Conservation (phyloP, 768 basidiomycete genomes). For the Leccinum subgranulosum region DNA sequence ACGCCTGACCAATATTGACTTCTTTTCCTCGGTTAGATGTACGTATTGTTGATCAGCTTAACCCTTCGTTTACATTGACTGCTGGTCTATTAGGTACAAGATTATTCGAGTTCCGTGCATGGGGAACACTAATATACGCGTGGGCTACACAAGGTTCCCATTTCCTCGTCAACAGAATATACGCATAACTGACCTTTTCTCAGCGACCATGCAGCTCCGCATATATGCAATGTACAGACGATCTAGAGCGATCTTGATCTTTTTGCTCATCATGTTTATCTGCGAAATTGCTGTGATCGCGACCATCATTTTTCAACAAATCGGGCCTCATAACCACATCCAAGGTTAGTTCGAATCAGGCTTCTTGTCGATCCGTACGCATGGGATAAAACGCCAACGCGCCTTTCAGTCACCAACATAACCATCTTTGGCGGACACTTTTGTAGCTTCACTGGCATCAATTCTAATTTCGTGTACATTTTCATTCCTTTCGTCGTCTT, state of each 20-base stretch:
- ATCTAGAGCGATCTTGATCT: conserved; percentile 16
- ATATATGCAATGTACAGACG: conserved; percentile 33
- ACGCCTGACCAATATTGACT: not conserved
- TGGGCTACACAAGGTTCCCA: conserved; percentile 32
- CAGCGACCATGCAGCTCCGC: conserved; percentile 33
- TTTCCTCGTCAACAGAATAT: not conserved
- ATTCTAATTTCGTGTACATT: conserved; percentile 21
- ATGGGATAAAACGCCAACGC: not conserved
- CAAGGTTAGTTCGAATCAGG: conserved; percentile 12
- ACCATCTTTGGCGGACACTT: conserved; percentile 2
- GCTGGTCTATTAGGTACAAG: conserved; percentile 14
- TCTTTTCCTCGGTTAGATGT: conserved; percentile 16
- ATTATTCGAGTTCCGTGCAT: conserved; percentile 31
- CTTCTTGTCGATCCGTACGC: not conserved
- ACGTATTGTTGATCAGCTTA: not conserved
- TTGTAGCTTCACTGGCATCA: conserved; percentile 25
- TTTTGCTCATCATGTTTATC: conserved; percentile 18
- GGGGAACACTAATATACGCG: conserved; percentile 30
- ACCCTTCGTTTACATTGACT: not conserved
- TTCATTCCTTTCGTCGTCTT: conserved; percentile 32
- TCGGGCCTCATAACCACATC: conserved; percentile 24
- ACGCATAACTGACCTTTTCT: not conserved
- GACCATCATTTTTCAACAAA: conserved; percentile 25
- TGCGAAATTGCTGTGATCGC: conserved; percentile 25
- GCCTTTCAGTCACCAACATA: conserved; percentile 5